Evolutionary conservation across 2,329 filamentous ascomycete species (phyloP), one percentile per base, ranked within the genome.

Genomic region (Colletotrichum sp.): DNA sequence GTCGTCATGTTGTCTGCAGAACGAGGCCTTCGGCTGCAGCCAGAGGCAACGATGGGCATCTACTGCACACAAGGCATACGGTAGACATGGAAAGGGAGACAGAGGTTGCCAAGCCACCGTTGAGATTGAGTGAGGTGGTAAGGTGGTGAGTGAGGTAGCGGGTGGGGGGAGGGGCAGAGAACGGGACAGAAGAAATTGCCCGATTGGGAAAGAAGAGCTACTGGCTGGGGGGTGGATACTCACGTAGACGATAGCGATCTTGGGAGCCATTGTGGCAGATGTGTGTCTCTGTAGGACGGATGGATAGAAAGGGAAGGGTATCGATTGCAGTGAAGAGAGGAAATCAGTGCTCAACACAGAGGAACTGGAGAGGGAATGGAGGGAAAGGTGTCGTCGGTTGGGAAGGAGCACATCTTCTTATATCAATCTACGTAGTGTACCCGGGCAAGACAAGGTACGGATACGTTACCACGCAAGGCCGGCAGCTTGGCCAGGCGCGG

Each of bases 161-260:
- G 34, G 24, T 52, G 44, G 49, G 24, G 49, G 78, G 65, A 66
- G 52, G 72, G 75, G 21, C 44, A 68, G 36, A 57, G 68, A 39
- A 49, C 73, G 52, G 68, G 72, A 57, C 65, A 69, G 65, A 70
- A 60, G 9, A 57, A 67, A 70, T 59, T 71, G 57, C 76, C 71
- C 30, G 57, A 71, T 71, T 71, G n/a, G 71, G 71, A 71, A 72
- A 63, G 66, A 71, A 68, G 60, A 62, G 44, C 44, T 21, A 13
- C 12, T 7, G 44, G 10, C n/a, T 21, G n/a, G 44, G 18, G 8
- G 24, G 26, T 21, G 26, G 39, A 6, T 64, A 91, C 94, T 81
- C 90, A 96, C 95, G 86, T 92, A 98, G 85, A 98, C 92, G 87
- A 98, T 97, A 81, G 96, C 96, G 84, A 98, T 92, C 90, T 95